A percentile compares a stretch with the other conserved stretches of the same genome.
These are phyloP conservation scores for Polytrichum formosum DNA, from an alignment of 225 moss, liverwort and hornwort species.

Conservation along the genomic window DNA sequence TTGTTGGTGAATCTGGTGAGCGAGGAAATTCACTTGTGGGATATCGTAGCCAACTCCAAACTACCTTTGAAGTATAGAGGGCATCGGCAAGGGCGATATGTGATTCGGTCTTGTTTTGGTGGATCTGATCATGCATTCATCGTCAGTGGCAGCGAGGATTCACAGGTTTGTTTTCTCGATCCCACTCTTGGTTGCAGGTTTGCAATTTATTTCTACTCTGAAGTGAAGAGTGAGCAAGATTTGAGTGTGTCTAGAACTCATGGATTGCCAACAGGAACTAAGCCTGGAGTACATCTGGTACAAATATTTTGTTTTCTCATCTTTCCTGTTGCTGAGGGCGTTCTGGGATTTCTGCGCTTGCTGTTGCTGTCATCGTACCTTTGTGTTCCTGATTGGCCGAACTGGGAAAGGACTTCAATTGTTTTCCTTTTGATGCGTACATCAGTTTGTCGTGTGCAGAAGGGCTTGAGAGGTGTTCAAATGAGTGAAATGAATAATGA, in stretches of 20 bases:
- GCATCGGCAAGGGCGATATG: conserved; percentile 85
- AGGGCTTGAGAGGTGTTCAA: too few species aligned
- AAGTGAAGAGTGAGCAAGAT: not conserved
- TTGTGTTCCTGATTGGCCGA: not conserved
- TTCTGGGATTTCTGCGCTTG: too few species aligned
- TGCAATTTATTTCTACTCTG: not conserved
- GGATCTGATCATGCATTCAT: conserved; percentile 98
- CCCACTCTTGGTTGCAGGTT: not conserved
- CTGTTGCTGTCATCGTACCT: too few species aligned
- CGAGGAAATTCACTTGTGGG: conserved; percentile 97
- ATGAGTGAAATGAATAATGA: not conserved
- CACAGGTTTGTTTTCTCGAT: conserved; percentile 55
- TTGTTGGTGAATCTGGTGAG: conserved; percentile 93
- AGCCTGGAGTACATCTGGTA: not conserved
- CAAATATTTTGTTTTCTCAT: too few species aligned
- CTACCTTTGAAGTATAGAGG: conserved; percentile 90
- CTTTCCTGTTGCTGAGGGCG: too few species aligned
- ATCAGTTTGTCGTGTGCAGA: too few species aligned
- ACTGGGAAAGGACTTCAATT: not conserved
- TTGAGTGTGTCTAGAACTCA: not conserved
- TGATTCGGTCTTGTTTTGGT: conserved; percentile 98
- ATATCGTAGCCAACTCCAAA: conserved; percentile 75
- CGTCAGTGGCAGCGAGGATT: conserved; percentile 99
- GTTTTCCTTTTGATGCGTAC: not conserved
- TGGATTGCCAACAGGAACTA: not conserved